Conservation (phyloP, 202 grass and related monocot species). For the Hordeum pubiflorum region DNA sequence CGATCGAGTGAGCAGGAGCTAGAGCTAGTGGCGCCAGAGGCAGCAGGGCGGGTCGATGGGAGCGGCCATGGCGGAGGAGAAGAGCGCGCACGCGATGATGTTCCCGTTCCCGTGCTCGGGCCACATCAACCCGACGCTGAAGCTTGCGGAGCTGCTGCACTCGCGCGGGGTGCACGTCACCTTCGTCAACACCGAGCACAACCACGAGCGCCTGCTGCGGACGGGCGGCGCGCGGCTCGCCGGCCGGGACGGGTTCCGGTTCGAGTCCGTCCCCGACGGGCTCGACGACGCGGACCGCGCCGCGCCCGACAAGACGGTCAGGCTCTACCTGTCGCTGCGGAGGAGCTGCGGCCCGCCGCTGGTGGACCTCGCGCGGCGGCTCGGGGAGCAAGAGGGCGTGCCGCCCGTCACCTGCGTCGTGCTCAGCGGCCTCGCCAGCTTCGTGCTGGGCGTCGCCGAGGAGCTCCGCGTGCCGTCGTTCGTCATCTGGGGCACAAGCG, state of each 20-base stretch:
- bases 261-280: constrained; percentile 57
- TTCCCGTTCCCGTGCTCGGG: constrained; percentile 70
- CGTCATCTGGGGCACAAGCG: constrained; percentile 68
- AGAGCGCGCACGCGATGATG: constrained; percentile 47
- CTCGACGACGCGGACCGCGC: constrained; percentile 32
- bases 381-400: background rate
- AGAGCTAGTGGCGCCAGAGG: background rate
- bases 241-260: constrained; percentile 30
- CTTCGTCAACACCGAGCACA: constrained; percentile 81
- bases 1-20: background rate
- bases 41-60: background rate
- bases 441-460: constrained; percentile 45
- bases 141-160: constrained; percentile 63
- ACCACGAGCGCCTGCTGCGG: constrained; percentile 37
- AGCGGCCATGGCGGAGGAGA: background rate
- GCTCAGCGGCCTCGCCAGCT: constrained; percentile 62
- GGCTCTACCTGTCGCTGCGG: constrained; percentile 33
- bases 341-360: constrained; percentile 27
- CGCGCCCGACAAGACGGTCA: constrained; percentile 34
- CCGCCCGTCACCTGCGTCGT: constrained; percentile 61
- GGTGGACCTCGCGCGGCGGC: constrained; percentile 26
- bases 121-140: constrained; percentile 71
- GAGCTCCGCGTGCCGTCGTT: constrained; percentile 44
- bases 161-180: constrained; percentile 58
- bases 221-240: background rate